phyloP scores from a whole-genome alignment of 2,329 filamentous ascomycete genomes.

The Penicillium sp. region DNA sequence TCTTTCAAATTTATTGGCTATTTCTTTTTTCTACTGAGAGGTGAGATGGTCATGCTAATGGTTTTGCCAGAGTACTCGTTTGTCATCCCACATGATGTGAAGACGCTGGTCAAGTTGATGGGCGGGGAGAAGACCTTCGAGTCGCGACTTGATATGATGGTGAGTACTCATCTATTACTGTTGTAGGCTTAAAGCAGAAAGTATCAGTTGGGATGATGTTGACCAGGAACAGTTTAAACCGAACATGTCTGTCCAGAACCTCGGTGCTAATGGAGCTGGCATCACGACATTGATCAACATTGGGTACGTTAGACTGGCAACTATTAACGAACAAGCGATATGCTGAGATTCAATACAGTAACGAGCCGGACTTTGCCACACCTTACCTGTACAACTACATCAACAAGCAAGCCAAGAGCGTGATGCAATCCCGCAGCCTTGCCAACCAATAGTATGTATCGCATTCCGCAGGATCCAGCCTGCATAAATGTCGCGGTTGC shows the following conservation, averaged over 20 bases:
- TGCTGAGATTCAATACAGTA: constrained; percentile 45
- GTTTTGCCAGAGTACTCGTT: constrained; percentile 60
- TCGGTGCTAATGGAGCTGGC: constrained; percentile 37
- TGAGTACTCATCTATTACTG: background rate
- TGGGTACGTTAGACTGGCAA: constrained; percentile 18
- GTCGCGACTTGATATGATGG: constrained; percentile 62
- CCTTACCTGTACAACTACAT: constrained; percentile 73
- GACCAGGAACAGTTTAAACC: constrained; percentile 47
- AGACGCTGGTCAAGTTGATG: constrained; percentile 56
- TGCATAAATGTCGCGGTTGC: background rate
- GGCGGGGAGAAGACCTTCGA: constrained; percentile 62
- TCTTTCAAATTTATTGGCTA: background rate
- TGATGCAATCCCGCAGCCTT: constrained; percentile 62
- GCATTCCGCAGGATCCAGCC: background rate
- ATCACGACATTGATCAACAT: constrained; percentile 62
- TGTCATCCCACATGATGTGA: constrained; percentile 69
- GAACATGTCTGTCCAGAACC: constrained; percentile 32
- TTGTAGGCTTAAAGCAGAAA: background rate
- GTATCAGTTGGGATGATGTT: background rate
- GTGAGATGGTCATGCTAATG: background rate
- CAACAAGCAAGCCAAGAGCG: constrained; percentile 65
- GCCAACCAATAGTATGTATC: constrained; percentile 56
- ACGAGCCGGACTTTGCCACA: constrained; percentile 69
- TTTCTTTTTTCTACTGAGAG: background rate
- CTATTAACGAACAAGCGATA: background rate